A percentile compares a stretch with the other conserved stretches of the same genome.
These are phyloP conservation scores for Rosa rugosa DNA, from an alignment of 306 rosid species.

Conservation along the genomic window DNA sequence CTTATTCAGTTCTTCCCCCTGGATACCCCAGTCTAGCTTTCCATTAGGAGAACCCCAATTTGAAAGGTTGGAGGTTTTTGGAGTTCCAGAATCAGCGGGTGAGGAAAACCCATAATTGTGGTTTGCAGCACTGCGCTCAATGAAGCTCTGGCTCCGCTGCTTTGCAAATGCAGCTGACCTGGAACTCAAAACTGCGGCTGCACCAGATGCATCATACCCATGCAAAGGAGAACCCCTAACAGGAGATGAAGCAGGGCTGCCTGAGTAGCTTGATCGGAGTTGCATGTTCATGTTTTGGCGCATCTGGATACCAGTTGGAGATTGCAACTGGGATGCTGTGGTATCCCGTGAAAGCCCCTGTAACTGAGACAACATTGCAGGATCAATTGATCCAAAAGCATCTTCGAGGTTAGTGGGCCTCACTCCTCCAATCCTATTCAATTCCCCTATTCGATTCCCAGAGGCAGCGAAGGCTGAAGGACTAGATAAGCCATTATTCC, in stretches of 20 bases:
- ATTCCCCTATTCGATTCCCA: constrained; percentile 41
- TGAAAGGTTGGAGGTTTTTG: constrained; percentile 37
- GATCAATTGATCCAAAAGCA: constrained; percentile 49
- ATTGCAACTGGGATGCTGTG: constrained; percentile 42
- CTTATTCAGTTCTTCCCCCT: constrained; percentile 61
- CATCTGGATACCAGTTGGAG: constrained; percentile 56
- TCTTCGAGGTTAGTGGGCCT: constrained; percentile 65
- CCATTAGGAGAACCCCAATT: constrained; percentile 80
- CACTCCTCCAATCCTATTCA: constrained; percentile 47
- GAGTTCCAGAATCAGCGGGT: constrained; percentile 28
- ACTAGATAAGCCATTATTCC: constrained; percentile 50
- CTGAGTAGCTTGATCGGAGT: constrained; percentile 45
- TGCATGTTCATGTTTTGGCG: constrained; percentile 53
- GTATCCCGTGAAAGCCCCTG: constrained; percentile 61
- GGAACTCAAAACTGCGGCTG: constrained; percentile 41
- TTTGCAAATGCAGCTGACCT: constrained; percentile 58
- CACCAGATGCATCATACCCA: constrained; percentile 37
- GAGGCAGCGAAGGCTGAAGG: constrained; percentile 42
- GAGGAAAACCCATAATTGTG: constrained; percentile 50
- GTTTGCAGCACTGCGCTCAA: constrained; percentile 46
- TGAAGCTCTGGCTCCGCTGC: constrained; percentile 66
- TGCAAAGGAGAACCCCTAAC: constrained; percentile 47
- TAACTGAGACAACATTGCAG: constrained; percentile 50
- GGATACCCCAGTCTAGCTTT: constrained; percentile 65
- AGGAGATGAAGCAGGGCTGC: constrained; percentile 44